phyloP scores from a whole-genome alignment of 805 yeast genomes.

The Priceomyces castillae region DNA sequence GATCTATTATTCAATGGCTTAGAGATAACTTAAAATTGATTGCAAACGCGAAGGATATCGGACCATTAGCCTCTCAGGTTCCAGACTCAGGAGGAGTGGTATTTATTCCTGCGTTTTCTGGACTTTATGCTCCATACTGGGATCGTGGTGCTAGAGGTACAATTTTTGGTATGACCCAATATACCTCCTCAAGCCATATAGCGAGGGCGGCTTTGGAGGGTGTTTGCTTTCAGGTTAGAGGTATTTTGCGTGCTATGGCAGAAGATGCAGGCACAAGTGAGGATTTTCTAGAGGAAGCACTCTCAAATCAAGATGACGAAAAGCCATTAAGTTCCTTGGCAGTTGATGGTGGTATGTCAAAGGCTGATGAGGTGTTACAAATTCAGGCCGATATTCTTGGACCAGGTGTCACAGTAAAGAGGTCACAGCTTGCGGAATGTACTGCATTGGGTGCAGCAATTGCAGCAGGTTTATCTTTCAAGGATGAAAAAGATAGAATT shows the following conservation, averaged over 20 bases:
- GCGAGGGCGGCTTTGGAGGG: slow-evolving; percentile 96
- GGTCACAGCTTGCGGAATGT: slow-evolving; percentile 84
- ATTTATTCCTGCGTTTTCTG: slow-evolving; percentile 92
- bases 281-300: slow-evolving; percentile 56
- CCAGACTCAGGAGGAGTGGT: slow-evolving; percentile 85
- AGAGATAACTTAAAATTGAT: slow-evolving; percentile 85
- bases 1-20: slow-evolving; percentile 91
- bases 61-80: slow-evolving; percentile 84
- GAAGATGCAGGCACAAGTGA: slow-evolving; percentile 68
- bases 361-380: slow-evolving; percentile 87
- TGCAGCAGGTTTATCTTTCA: slow-evolving; percentile 78
- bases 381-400: slow-evolving; percentile 92
- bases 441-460: slow-evolving; percentile 96
- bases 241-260: slow-evolving; percentile 86
- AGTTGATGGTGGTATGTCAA: slow-evolving; percentile 95
- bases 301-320: slow-evolving; percentile 41
- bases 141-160: slow-evolving; percentile 89
- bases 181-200: slow-evolving; percentile 86
- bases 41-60: slow-evolving; percentile 79
- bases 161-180: slow-evolving; percentile 88
- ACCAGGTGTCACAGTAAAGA: slow-evolving; percentile 73
- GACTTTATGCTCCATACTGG: slow-evolving; percentile 96
- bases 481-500: slow-evolving; percentile 49
- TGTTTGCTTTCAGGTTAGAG: slow-evolving; percentile 89
- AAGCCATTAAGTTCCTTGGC: slow-evolving; percentile 54